Conservation (phyloP, 1,284 basidiomycete genomes). For the Wolfiporia cocos region DNA sequence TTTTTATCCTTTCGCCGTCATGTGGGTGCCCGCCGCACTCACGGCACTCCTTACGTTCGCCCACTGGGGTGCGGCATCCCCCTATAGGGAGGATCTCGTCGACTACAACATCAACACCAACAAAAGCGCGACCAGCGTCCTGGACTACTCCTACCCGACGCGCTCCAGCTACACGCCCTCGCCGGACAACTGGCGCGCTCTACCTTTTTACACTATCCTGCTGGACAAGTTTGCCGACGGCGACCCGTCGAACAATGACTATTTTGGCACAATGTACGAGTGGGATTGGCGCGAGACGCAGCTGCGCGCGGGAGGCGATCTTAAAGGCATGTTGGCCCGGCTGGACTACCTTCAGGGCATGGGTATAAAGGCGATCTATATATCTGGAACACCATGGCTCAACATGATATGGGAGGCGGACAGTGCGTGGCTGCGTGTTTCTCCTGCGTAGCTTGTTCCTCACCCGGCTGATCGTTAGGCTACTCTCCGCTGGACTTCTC, state of each 20-base stretch:
- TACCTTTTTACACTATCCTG: slow-evolving; percentile 82
- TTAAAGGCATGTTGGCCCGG: slow-evolving; percentile 65
- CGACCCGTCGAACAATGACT: slow-evolving; percentile 87
- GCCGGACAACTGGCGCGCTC: slow-evolving; percentile 80
- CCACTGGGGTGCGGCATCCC: slow-evolving; percentile 39
- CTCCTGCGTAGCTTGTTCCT: background rate
- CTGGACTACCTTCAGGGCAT: slow-evolving; percentile 87
- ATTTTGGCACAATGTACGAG: slow-evolving; percentile 74
- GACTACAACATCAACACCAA: slow-evolving; percentile 86
- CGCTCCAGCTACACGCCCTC: slow-evolving; percentile 71
- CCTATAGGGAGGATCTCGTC: slow-evolving; percentile 71
- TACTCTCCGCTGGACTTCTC: slow-evolving; percentile 91
- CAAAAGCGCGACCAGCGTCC: slow-evolving; percentile 61
- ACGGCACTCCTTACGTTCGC: slow-evolving; percentile 24
- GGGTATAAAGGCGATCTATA: slow-evolving; percentile 80
- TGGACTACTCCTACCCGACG: slow-evolving; percentile 61
- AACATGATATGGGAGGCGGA: slow-evolving; percentile 97
- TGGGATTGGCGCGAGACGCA: slow-evolving; percentile 85
- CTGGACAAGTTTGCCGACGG: slow-evolving; percentile 92
- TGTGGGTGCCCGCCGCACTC: slow-evolving; percentile 26
- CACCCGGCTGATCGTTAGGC: slow-evolving; percentile 37
- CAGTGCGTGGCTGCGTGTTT: slow-evolving; percentile 48
- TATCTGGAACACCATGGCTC: slow-evolving; percentile 86
- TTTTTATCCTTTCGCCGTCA: slow-evolving; percentile 17
- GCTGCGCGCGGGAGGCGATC: slow-evolving; percentile 82